Percentiles rank a stretch among this genome's conserved stretches.
These are phyloP conservation scores for Hypoxylon fragiforme DNA, from an alignment of 495 filamentous ascomycete species.

Conservation along the genomic window DNA sequence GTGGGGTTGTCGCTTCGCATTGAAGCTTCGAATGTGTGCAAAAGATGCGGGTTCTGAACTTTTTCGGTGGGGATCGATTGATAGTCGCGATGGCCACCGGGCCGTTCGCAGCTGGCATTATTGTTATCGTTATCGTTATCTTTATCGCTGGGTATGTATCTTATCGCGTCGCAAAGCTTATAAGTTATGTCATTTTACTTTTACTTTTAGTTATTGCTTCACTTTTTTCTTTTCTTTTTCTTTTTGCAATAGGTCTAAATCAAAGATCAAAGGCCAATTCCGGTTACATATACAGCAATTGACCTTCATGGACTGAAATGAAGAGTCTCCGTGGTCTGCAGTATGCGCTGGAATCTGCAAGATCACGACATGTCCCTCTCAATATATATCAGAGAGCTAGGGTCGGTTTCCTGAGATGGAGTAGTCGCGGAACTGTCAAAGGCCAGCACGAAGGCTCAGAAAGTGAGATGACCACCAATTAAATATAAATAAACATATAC, in stretches of 20 bases:
- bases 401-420: conserved; percentile 10
- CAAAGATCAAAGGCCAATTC: conserved; percentile 17
- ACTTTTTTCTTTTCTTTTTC: conserved; percentile 9
- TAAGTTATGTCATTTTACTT: background rate
- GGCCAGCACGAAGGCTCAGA: no score
- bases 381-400: background rate
- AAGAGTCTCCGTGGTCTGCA: conserved; percentile 34
- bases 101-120: background rate
- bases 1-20: no score
- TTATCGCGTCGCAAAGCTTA: no score
- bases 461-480: conserved; percentile 9
- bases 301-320: conserved; percentile 42
- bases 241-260: background rate
- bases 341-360: conserved; percentile 31
- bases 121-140: conserved; percentile 7
- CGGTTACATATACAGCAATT: conserved; percentile 15
- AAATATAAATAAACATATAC: background rate
- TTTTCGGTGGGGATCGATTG: no score
- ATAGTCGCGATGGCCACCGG: no score
- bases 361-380: conserved; percentile 24
- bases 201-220: background rate
- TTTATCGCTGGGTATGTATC: no score
- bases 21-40: background rate
- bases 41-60: background rate
- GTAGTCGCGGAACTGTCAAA: conserved; percentile 1